A percentile compares a stretch with the other conserved stretches of the same genome.
These are phyloP conservation scores for Cryptococcus sp. DNA, from an alignment of 1,284 basidiomycete genomes.

Conservation along the genomic window DNA sequence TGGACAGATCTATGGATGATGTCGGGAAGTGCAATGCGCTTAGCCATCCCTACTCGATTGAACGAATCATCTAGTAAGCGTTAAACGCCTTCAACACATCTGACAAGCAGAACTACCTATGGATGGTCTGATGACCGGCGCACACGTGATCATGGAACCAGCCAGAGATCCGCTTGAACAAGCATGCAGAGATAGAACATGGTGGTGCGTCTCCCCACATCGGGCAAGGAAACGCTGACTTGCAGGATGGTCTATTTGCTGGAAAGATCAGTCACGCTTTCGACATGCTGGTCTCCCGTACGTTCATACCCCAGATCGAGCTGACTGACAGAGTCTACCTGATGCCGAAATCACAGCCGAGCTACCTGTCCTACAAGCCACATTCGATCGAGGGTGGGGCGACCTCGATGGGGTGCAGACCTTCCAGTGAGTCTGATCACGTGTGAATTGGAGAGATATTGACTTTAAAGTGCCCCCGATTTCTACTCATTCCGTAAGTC, in stretches of 20 bases:
- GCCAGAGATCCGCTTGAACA: conserved; percentile 25
- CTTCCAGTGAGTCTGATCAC: conserved; percentile 17
- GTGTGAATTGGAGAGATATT: background rate
- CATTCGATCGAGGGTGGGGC: conserved; percentile 25
- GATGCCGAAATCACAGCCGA: conserved; percentile 42
- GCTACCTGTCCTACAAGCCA: conserved; percentile 30
- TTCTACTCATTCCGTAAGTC: conserved; percentile 16
- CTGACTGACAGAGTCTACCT: conserved; percentile 10
- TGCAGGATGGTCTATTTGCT: conserved; percentile 29
- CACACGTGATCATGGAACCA: conserved; percentile 10
- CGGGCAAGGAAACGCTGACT: background rate
- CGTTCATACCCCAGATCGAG: conserved; percentile 4
- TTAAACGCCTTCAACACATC: no score
- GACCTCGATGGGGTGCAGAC: conserved; percentile 31
- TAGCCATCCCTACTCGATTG: conserved; percentile 29
- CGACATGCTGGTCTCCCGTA: conserved; percentile 22
- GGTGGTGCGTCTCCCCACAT: conserved; percentile 27
- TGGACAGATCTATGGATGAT: conserved; percentile 42
- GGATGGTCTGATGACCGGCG: conserved; percentile 4
- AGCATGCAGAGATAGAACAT: conserved; percentile 35
- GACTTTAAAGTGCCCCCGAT: conserved; percentile 9
- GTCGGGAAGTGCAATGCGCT: conserved; percentile 23
- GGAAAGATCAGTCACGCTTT: conserved; percentile 16
- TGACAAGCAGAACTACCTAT: conserved; percentile 10
- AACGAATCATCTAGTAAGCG: conserved; percentile 29